Evolutionary conservation across 164 flowering plant genomes (phyloP), one percentile per base, ranked within the genome.

Genomic region (Chimonanthus salicifolius): DNA sequence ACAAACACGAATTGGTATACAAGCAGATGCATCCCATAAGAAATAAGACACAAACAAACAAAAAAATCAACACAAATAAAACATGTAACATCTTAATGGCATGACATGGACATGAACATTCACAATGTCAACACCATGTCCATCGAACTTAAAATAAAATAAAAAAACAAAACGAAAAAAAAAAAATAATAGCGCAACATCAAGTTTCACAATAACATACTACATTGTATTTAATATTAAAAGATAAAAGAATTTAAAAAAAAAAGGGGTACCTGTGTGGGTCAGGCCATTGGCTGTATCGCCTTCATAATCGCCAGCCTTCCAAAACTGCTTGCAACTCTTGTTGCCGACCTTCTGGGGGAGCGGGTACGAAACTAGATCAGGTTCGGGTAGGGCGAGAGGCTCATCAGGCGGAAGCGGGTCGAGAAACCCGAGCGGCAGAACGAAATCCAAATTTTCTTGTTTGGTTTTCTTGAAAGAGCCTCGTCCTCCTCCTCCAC

Each of bases 301-400:
- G 0, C 84, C 95, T 5, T 89, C 97, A 69, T 82, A 94, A 46
- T 94, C 97, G 18, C 97, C 97, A 1, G 98, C 97, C 79, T 92
- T 94, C 98, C 98, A 94, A 54, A 94, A 92, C 86, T 88, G 95
- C 83, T 79, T 90, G 66, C 77, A 76, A 21, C 72, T 64, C 63
- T 21, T 64, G 16, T n/a, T 77, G 58, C 44, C 49, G 6, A 8
- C 71, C 45, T 18, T 18, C 44, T 6, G 70, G n/a, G 43, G 3
- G 9, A 75, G 58, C 58, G 44, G 71, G 15, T 44, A 62, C 7
- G 62, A 48, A 62, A 64, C 70, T 49, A 74, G 69, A 9, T 47
- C 43, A 83, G 72, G 64, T 62, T 72, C 21, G 58, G 67, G 75
- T 67, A 20, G 49, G 68, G 68, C 72, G 33, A 49, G 21, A 15